phyloP scores from a whole-genome alignment of 148 eudicot species.

The Oxyria digyna region DNA sequence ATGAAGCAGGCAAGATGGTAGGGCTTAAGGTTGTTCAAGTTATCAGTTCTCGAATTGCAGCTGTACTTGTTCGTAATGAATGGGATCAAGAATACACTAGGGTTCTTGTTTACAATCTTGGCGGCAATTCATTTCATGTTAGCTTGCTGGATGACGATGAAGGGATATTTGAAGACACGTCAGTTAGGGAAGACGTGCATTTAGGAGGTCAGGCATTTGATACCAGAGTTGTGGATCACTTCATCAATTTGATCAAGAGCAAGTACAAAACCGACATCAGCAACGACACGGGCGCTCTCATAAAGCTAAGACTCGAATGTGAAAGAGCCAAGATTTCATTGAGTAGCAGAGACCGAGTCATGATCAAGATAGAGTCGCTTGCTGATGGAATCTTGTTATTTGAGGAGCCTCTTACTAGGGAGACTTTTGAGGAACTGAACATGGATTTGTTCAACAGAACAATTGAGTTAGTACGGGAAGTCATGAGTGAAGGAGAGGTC shows the following conservation, averaged over 20 bases:
- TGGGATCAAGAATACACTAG: not conserved
- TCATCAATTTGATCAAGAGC: conserved; percentile 1
- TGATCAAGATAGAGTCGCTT: not conserved
- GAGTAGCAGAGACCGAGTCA: not conserved
- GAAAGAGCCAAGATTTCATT: not conserved
- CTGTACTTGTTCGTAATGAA: not conserved
- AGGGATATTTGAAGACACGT: not conserved
- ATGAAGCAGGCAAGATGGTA: not conserved
- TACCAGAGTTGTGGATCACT: not conserved
- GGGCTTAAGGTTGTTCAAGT: not conserved
- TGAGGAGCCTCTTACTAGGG: not conserved
- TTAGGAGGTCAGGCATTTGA: conserved; percentile 3
- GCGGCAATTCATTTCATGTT: not conserved
- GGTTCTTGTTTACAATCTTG: not conserved
- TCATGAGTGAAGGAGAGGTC: not conserved
- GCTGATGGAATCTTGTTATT: not conserved
- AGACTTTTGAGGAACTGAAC: conserved; percentile 5
- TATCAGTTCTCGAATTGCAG: not conserved
- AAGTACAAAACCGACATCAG: conserved; percentile 3
- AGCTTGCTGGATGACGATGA: not conserved
- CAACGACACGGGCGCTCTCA: not conserved
- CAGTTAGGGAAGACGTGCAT: not conserved
- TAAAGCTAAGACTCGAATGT: not conserved
- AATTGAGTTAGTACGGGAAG: not conserved
- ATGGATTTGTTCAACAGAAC: conserved; percentile 7